phyloP scores from a whole-genome alignment of 768 basidiomycete species.

The Rhodosporidiobolus sp. region DNA sequence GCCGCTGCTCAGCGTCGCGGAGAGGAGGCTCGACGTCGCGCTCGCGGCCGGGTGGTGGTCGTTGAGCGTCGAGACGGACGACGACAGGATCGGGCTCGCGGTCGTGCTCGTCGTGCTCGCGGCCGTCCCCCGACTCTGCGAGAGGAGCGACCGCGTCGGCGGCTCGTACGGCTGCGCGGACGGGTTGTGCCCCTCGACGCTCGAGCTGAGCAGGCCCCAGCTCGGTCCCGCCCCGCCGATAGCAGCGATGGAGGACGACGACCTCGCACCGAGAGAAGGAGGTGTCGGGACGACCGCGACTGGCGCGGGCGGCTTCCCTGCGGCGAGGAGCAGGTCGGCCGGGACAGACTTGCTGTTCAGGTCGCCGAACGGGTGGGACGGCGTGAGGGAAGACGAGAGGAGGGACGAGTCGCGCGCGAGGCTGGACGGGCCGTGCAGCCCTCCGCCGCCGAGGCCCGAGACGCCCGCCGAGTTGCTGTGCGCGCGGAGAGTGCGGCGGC shows the following conservation, averaged over 20 bases:
- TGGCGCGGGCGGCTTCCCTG: constrained; percentile 38
- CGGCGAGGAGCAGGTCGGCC: constrained; percentile 47
- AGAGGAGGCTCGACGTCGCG: constrained; percentile 7
- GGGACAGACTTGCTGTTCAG: constrained; percentile 50
- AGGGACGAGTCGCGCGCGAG: background rate
- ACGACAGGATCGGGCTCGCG: background rate
- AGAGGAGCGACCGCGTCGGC: constrained; percentile 10
- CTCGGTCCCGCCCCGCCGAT: background rate
- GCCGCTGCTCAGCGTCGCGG: background rate
- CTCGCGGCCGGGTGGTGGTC: background rate
- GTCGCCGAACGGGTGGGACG: background rate
- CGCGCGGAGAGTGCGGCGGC: constrained; percentile 61
- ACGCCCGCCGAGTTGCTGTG: background rate
- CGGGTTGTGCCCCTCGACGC: constrained; percentile 20
- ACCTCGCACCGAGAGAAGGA: background rate
- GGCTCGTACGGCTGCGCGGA: constrained; percentile 21
- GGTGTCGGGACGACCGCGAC: background rate
- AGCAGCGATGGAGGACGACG: background rate
- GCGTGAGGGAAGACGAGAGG: background rate
- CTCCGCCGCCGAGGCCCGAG: background rate
- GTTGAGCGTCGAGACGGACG: constrained; percentile 4
- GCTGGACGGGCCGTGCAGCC: constrained; percentile 25
- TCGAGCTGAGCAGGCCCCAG: constrained; percentile 10
- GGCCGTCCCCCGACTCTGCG: constrained; percentile 11
- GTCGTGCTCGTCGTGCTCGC: background rate